These are phyloP conservation scores for Zalaria obscura DNA, from an alignment of 2,329 filamentous ascomycete genomes.

Conservation along the genomic window DNA sequence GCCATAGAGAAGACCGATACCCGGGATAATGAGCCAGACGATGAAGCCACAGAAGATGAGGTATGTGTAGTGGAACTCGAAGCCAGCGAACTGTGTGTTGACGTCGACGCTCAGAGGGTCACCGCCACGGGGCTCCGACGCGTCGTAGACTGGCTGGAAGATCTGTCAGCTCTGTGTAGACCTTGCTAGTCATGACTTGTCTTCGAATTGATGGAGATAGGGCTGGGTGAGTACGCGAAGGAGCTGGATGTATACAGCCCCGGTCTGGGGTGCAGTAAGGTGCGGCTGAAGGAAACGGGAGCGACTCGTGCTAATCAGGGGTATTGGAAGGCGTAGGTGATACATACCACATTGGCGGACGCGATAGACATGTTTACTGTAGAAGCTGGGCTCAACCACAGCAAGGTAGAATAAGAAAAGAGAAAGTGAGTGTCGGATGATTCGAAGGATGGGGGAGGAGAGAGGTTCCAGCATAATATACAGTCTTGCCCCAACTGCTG, in stretches of 20 bases:
- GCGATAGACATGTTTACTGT: no score
- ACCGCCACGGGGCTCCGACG: conserved; percentile 36
- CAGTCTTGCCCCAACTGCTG: neutral
- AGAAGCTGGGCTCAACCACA: no score
- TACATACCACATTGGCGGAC: neutral
- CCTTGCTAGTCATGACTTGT: neutral
- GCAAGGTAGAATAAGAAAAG: no score
- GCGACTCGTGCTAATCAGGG: neutral
- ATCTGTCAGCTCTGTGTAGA: neutral
- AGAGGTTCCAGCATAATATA: neutral
- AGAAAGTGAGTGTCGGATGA: no score
- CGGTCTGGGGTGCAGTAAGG: neutral
- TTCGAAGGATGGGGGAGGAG: no score
- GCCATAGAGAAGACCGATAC: conserved; percentile 50
- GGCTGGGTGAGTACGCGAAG: neutral
- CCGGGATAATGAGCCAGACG: conserved; percentile 54
- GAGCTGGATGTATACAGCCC: neutral
- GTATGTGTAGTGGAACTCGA: conserved; percentile 49
- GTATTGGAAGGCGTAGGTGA: neutral
- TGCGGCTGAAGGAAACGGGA: neutral
- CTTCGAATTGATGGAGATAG: neutral
- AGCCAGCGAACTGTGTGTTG: conserved; percentile 43
- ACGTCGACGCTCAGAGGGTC: conserved; percentile 39
- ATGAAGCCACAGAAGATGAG: conserved; percentile 44
- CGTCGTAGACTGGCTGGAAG: conserved; percentile 22